Percentiles rank a stretch among this genome's conserved stretches.
These are phyloP conservation scores for Nitzschia palea DNA, from an alignment of 108 stramenopile genomes.

Conservation along the genomic window DNA sequence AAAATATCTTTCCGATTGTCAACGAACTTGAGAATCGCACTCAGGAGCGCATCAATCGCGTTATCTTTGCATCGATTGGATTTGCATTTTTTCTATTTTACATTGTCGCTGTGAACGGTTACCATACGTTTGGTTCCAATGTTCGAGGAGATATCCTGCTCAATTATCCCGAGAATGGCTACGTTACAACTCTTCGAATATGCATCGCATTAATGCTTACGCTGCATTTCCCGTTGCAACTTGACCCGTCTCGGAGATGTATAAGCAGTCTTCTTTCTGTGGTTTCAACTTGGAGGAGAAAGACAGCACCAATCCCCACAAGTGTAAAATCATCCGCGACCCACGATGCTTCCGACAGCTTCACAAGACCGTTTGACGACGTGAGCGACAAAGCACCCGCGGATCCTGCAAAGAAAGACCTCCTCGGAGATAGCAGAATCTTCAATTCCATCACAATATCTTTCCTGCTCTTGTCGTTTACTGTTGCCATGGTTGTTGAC, in stretches of 20 bases:
- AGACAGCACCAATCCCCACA: too few relatives aligned
- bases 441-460: conserved; percentile 46
- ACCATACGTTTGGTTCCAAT: conserved; percentile 57
- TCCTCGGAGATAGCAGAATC: conserved; percentile 4
- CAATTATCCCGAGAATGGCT: conserved; percentile 57
- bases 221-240: conserved; percentile 66
- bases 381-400: too few relatives aligned
- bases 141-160: conserved; percentile 62
- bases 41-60: conserved; percentile 42
- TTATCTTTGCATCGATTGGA: conserved; percentile 48
- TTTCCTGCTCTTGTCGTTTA: conserved; percentile 47
- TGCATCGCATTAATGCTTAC: conserved; percentile 62
- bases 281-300: background rate
- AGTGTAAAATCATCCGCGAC: too few relatives aligned
- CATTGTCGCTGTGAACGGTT: conserved; percentile 58
- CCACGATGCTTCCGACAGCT: too few relatives aligned
- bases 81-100: conserved; percentile 49
- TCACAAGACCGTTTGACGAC: too few relatives aligned
- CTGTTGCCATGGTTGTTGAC: conserved; percentile 47
- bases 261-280: conserved; percentile 39
- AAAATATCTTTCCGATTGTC: conserved; percentile 72
- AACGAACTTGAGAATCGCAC: conserved; percentile 61
- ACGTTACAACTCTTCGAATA: conserved; percentile 55
- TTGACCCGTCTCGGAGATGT: conserved; percentile 51
- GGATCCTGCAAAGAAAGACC: background rate